Percentiles rank a stretch among this genome's conserved stretches.
phyloP scores from a whole-genome alignment of 2,329 filamentous ascomycete genomes.

The Arachnomyces sp. region DNA sequence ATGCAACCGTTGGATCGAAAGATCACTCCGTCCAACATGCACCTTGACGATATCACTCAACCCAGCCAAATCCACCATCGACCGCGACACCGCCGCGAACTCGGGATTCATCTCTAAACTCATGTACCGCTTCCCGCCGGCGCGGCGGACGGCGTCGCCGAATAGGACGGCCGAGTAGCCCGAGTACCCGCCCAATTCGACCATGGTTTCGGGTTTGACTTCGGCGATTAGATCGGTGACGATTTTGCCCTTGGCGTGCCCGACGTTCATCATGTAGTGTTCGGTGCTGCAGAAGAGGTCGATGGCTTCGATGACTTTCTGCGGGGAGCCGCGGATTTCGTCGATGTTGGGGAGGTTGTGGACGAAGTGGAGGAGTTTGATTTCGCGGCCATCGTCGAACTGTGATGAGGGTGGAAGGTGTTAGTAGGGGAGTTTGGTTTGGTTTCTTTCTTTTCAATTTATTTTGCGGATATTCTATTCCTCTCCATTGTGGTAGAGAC shows the following conservation, averaged over 20 bases:
- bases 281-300: slow-evolving; percentile 60
- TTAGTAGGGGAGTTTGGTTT: no score
- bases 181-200: slow-evolving; percentile 74
- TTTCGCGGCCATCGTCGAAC: slow-evolving; percentile 66
- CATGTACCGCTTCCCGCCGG: slow-evolving; percentile 59
- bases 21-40: slow-evolving; percentile 60
- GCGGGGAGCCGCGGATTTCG: slow-evolving; percentile 56
- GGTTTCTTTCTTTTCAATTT: no score
- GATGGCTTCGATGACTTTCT: slow-evolving; percentile 59
- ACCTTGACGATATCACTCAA: slow-evolving; percentile 64
- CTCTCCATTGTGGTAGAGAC: no score
- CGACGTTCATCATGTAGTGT: slow-evolving; percentile 75
- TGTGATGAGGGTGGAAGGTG: slow-evolving; percentile 14
- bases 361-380: slow-evolving; percentile 64
- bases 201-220: slow-evolving; percentile 60
- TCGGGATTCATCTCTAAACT: slow-evolving; percentile 67
- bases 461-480: no score
- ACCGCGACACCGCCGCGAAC: slow-evolving; percentile 62
- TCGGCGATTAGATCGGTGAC: slow-evolving; percentile 61
- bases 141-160: slow-evolving; percentile 55
- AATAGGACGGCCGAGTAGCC: slow-evolving; percentile 77
- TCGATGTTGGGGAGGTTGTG: slow-evolving; percentile 56
- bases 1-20: slow-evolving; percentile 56
- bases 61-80: slow-evolving; percentile 66
- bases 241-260: slow-evolving; percentile 64